Evolutionary conservation across 306 rosid species (phyloP).

Genomic region (Adenanthera pavonina): DNA sequence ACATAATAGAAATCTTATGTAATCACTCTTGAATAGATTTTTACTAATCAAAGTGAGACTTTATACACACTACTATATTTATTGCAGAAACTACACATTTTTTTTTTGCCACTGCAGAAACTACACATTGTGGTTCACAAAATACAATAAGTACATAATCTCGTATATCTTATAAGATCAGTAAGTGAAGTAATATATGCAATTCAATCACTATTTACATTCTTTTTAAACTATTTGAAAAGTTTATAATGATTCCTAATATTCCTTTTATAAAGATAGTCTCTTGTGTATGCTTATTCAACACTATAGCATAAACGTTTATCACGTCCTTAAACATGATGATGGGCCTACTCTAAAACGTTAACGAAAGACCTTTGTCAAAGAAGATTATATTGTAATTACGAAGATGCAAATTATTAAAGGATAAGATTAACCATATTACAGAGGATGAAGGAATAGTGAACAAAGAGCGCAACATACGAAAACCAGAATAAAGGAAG

Average conservation of each 20-base stretch:
- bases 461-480: background rate
- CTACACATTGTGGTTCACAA: background rate
- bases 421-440: background rate
- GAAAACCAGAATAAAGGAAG: background rate
- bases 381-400: background rate
- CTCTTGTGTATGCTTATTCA: background rate
- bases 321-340: background rate
- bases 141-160: background rate
- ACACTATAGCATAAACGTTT: background rate
- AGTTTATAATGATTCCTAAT: background rate
- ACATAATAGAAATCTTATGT: no score
- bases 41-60: no score
- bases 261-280: background rate
- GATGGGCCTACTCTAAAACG: background rate
- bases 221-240: background rate
- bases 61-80: no score
- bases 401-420: background rate
- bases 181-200: background rate
- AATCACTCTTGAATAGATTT: no score
- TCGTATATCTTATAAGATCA: background rate
- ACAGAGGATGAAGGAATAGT: background rate
- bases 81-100: background rate
- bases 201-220: background rate
- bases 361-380: background rate
- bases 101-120: no score